Evolutionary conservation across 495 filamentous ascomycete species (phyloP), one percentile per base, ranked within the genome.

Genomic region (Paragyromitra xinjiangensis): DNA sequence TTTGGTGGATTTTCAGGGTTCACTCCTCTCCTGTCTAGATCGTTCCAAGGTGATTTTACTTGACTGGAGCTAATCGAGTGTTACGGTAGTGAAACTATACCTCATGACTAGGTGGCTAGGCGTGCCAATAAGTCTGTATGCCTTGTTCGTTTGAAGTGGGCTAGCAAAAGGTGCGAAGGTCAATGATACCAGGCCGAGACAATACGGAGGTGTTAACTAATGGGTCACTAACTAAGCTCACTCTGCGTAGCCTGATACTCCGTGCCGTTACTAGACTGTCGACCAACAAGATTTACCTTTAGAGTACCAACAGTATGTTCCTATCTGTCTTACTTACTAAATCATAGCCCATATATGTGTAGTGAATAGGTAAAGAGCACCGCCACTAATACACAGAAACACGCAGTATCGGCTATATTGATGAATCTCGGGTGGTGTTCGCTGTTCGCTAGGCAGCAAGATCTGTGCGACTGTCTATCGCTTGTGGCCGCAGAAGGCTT

Each of bases 381-480:
- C 24, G 64, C 64, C 64, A 64, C 62, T 34, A 64, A 40, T 11
- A 14, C 16, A 55, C 14, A 26, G 19, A n/a, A 19, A 16, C 12
- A 51, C 5, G 19, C 24, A 51, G 7, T 37, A 51, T 24, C 16
- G 26, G 56, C 42, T 58, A 16, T 44, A 26, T 24, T 4, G 44
- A 5, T 55, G 22, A 9, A 11, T 53, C 14, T 39, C 29, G 34
- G 48, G 24, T 40, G 7, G 2, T 53, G 37, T 51, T 19, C 56
- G 19, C n/a, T 53, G 37, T 51, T 19, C 56, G 19, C n/a, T 68
- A 68, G 64, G 64, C 48, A 68, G 29, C 64, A 39, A 68, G 14
- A 22, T n/a, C 29, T 55, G 6, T 40, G 42, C 64, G 24, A 61
- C 56, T 7, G 16, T 48, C 12, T 16, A 48, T 51, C 48, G 48